phyloP scores from a whole-genome alignment of 331 rosid genomes.

The Telfairia occidentalis region DNA sequence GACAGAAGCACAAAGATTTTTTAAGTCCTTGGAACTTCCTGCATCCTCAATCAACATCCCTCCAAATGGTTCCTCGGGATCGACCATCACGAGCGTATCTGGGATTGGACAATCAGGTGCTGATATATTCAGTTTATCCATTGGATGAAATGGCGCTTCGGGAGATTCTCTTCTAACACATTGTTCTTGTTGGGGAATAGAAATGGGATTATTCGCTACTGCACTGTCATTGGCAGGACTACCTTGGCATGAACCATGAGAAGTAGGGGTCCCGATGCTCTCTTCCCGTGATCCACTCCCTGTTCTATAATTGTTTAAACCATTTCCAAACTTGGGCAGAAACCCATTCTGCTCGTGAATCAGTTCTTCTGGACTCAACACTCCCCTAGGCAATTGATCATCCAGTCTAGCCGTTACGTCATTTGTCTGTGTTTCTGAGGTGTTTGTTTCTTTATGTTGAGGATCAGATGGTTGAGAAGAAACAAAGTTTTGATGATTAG shows the following conservation, averaged over 20 bases:
- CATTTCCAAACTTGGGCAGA: conserved; percentile 21
- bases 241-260: conserved; percentile 70
- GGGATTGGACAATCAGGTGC: conserved; percentile 16
- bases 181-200: conserved; percentile 31
- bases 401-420: conserved; percentile 24
- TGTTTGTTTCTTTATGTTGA: conserved; percentile 39
- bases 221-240: conserved; percentile 49
- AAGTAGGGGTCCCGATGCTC: conserved; percentile 55
- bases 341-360: conserved; percentile 21
- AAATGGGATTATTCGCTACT: conserved; percentile 23
- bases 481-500: conserved; percentile 26
- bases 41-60: conserved; percentile 71
- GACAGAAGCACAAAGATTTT: conserved; percentile 60
- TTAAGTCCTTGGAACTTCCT: conserved; percentile 79
- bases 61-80: conserved; percentile 55
- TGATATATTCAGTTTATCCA: conserved; percentile 6
- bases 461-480: conserved; percentile 26
- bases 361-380: conserved; percentile 26
- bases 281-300: conserved; percentile 63
- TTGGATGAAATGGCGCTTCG: conserved; percentile 32
- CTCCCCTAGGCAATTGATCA: conserved; percentile 33
- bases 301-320: conserved; percentile 29
- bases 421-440: conserved; percentile 26
- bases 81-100: conserved; percentile 25
- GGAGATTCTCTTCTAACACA: conserved; percentile 30